Base-by-base conservation (phyloP, 2,329 filamentous ascomycete genomes). In the Sporothrix phasma region DNA sequence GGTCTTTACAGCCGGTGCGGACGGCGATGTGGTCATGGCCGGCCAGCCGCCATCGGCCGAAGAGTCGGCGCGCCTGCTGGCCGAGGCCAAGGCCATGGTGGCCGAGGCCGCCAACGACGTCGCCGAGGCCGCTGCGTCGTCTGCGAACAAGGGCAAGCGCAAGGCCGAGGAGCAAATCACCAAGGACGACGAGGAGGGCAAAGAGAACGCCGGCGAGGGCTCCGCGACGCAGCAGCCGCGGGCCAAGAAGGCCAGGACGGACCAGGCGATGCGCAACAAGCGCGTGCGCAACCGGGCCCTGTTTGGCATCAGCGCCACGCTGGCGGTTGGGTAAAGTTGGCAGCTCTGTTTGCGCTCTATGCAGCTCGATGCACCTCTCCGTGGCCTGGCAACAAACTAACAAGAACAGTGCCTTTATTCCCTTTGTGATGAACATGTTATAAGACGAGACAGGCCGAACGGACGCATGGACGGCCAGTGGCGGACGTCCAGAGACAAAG, bases 71-170 rank as follows among this genome's bases (percentile, higher is more conserved):
- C 84, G 87, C 63, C 92, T 97, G 88, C 88, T 97, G 65, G 87
- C 87, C 31, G 86, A 90, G 71, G 94, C 94, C 37, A 91, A 88
- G 77, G 84, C 87, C 69, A 96, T 97, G 90, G 92, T 97, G 5
- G 83, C 88, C 67, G 86, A 86, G 66, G 83, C 81, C 3, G 46
- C 37, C 4, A 26, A 37, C 8, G 61, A 66, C 37, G 26, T 26
- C 1, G 60, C 45, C 13, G 22, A 19, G n/a, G 43, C 58, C 64
- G 76, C 79, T 72, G 72, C 76, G 61, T 73, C 73, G 13, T 72
- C 77, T 11, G 73, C 72, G 46, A 82, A 80, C 73, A 84, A 83
- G 72, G 76, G 77, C 72, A 92, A 92, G 80, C 85, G 90, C 71
- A 92, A 92, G 78, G 85, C 84, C 1, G 84, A 87, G 15, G 88